phyloP scores from a whole-genome alignment of 192 early-diverging fungal species.

The Ramicandelaber brevisporus region DNA sequence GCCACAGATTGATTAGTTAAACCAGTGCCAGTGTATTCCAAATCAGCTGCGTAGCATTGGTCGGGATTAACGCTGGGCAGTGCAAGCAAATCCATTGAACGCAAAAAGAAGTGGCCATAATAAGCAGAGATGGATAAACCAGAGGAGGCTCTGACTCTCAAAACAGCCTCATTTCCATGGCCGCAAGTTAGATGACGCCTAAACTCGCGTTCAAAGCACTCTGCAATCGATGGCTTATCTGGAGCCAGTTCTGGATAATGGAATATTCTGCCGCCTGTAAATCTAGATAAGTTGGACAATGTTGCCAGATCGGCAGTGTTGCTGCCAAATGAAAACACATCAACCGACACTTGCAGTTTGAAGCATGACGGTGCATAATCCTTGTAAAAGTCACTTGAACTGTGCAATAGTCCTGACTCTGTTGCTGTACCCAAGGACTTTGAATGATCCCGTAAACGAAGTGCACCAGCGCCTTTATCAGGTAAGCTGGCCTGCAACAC shows the following conservation, averaged over 20 bases:
- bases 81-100: constrained; percentile 71
- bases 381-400: constrained; percentile 79
- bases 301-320: constrained; percentile 78
- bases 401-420: constrained; percentile 59
- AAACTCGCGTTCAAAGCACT: constrained; percentile 59
- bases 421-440: constrained; percentile 75
- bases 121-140: constrained; percentile 70
- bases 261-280: constrained; percentile 71
- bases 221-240: constrained; percentile 53
- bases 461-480: constrained; percentile 45
- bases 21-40: constrained; percentile 38
- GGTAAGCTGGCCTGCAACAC: constrained; percentile 60
- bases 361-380: constrained; percentile 76
- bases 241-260: constrained; percentile 70
- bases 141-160: constrained; percentile 75
- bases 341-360: constrained; percentile 62
- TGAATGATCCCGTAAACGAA: constrained; percentile 66
- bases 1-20: constrained; percentile 41
- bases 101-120: constrained; percentile 95
- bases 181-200: constrained; percentile 48
- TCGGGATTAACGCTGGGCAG: constrained; percentile 84
- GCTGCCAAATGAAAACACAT: constrained; percentile 64
- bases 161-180: constrained; percentile 73
- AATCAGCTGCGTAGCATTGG: constrained; percentile 70
- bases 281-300: constrained; percentile 25